phyloP scores from a whole-genome alignment of 2,329 filamentous ascomycete species.

The Neofusicoccum ribis region DNA sequence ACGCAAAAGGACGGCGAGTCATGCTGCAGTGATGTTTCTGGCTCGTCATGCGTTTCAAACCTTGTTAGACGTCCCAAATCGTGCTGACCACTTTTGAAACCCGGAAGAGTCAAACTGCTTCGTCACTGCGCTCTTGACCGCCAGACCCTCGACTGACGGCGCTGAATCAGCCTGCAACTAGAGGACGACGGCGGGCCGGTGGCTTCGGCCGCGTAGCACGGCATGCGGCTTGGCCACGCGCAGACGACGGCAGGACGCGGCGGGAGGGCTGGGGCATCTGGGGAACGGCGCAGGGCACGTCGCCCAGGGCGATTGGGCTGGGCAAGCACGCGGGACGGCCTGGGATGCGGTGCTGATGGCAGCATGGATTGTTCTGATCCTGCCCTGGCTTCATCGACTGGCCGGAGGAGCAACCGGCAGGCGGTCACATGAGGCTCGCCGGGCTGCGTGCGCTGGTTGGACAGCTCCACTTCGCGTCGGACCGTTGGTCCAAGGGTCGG shows the following conservation, averaged over 20 bases:
- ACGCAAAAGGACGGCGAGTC: neutral
- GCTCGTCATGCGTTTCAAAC: slow-evolving; percentile 5
- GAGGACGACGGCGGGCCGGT: neutral
- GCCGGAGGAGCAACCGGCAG: neutral
- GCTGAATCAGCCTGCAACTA: neutral
- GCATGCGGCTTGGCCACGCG: neutral
- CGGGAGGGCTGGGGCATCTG: neutral
- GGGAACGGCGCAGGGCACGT: neutral
- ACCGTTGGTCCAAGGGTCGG: slow-evolving; percentile 10
- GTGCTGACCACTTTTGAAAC: neutral
- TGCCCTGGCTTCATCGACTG: neutral
- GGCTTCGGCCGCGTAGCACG: slow-evolving; percentile 1
- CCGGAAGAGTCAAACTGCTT: neutral
- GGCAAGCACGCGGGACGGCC: neutral
- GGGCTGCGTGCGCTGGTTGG: slow-evolving; percentile 2
- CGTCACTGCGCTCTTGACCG: neutral
- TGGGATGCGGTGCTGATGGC: neutral
- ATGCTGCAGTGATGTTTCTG: slow-evolving; percentile 11
- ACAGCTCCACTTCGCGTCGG: slow-evolving; percentile 18
- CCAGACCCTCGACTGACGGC: neutral
- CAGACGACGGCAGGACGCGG: neutral
- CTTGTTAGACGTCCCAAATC: neutral
- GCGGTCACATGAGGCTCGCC: neutral
- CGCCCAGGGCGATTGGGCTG: neutral
- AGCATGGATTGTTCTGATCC: neutral